These are phyloP conservation scores for Scheffersomyces illinoinensis DNA, from an alignment of 1,139 yeast species.

Conservation along the genomic window DNA sequence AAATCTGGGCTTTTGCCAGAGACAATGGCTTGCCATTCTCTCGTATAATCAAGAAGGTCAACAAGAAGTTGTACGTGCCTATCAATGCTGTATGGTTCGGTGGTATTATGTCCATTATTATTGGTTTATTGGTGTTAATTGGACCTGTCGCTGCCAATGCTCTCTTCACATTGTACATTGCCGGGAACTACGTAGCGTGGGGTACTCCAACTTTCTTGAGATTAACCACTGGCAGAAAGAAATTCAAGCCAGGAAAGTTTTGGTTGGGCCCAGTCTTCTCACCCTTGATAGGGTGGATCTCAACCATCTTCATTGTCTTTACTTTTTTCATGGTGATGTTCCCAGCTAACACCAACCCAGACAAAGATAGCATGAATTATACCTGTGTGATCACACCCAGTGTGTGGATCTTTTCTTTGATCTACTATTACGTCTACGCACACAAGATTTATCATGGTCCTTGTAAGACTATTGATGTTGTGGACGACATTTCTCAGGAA, in stretches of 20 bases:
- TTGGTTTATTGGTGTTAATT: conserved; percentile 60
- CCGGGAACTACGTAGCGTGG: conserved; percentile 67
- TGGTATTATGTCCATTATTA: conserved; percentile 44
- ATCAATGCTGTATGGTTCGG: conserved; percentile 60
- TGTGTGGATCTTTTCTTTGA: conserved; percentile 39
- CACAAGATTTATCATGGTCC: conserved; percentile 54
- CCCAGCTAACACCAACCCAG: conserved; percentile 39
- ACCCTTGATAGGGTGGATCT: conserved; percentile 40
- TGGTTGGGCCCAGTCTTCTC: conserved; percentile 55
- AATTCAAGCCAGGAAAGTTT: conserved; percentile 65
- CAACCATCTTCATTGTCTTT: conserved; percentile 33
- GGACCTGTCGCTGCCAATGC: conserved; percentile 64
- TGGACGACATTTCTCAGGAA: conserved; percentile 7
- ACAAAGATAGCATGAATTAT: conserved; percentile 54
- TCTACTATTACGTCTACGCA: conserved; percentile 49
- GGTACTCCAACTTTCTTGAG: conserved; percentile 55
- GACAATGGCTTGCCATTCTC: conserved; percentile 53
- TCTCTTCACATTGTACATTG: conserved; percentile 56
- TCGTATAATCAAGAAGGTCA: conserved; percentile 50
- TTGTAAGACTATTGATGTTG: conserved; percentile 29
- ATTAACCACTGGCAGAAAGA: conserved; percentile 43
- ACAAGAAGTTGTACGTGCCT: conserved; percentile 55
- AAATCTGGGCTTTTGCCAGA: conserved; percentile 54
- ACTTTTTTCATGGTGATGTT: conserved; percentile 49
- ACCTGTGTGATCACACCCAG: conserved; percentile 55